phyloP scores from a whole-genome alignment of 371 early-diverging fungal genomes.

The Rhizopus arrhizus region DNA sequence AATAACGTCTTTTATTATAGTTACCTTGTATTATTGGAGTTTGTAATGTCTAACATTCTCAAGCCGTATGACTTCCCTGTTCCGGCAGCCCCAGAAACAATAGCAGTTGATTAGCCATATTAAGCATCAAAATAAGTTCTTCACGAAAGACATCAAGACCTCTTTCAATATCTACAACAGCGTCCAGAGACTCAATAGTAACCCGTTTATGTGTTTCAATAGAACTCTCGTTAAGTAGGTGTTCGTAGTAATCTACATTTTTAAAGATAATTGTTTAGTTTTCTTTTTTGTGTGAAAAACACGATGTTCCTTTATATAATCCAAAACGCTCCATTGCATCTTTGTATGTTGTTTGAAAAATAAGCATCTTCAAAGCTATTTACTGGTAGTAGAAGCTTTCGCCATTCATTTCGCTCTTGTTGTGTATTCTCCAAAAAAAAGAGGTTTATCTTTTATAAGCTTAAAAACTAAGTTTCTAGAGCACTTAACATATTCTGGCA shows the following conservation, averaged over 20 bases:
- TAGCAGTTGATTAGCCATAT: background rate
- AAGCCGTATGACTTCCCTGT: slow-evolving; percentile 6
- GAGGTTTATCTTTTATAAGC: no score
- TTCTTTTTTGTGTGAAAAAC: background rate
- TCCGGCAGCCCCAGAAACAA: slow-evolving; percentile 4
- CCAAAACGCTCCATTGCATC: background rate
- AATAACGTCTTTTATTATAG: no score
- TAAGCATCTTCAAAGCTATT: slow-evolving; percentile 2
- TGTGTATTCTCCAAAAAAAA: slow-evolving; percentile 1
- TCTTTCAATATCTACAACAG: no score
- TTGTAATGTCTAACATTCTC: slow-evolving; percentile 4
- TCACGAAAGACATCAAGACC: background rate
- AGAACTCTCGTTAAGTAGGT: no score
- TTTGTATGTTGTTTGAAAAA: slow-evolving; percentile 5
- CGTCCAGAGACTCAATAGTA: no score
- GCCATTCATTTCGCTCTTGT: slow-evolving; percentile 3
- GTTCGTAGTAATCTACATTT: background rate
- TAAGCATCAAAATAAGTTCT: slow-evolving; percentile 1
- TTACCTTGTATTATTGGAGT: no score
- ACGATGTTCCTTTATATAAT: no score
- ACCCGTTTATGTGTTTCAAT: no score
- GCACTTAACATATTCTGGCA: no score
- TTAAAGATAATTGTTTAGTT: slow-evolving; percentile 6
- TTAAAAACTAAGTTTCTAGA: no score
- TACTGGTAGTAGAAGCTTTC: slow-evolving; percentile 12